Percentiles rank a stretch among this genome's conserved stretches.
Conservation (phyloP, 1,284 basidiomycete genomes). For the Moniliophthora roreri region DNA sequence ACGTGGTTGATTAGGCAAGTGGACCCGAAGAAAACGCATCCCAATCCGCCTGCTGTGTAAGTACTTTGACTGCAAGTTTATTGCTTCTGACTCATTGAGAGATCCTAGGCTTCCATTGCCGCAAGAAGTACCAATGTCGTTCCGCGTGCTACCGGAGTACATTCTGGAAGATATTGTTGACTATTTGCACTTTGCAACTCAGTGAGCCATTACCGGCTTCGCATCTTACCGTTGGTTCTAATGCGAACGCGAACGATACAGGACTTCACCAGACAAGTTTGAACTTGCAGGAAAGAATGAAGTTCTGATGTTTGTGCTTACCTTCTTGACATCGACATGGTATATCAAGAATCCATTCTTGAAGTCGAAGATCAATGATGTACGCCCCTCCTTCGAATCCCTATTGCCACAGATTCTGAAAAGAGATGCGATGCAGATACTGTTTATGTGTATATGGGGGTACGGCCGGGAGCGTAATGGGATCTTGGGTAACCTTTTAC, state of each 20-base stretch:
- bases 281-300: slow-evolving; percentile 84
- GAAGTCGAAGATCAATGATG: slow-evolving; percentile 97
- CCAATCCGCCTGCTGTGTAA: slow-evolving; percentile 66
- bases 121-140: slow-evolving; percentile 79
- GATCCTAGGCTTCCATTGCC: slow-evolving; percentile 77
- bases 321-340: slow-evolving; percentile 92
- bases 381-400: slow-evolving; percentile 27
- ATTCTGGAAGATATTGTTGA: slow-evolving; percentile 94
- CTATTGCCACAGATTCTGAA: neutral
- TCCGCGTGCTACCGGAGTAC: slow-evolving; percentile 93
- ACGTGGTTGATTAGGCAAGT: slow-evolving; percentile 93
- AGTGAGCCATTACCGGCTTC: slow-evolving; percentile 45
- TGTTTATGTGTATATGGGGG: slow-evolving; percentile 82
- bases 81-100: neutral
- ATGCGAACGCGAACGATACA: no score
- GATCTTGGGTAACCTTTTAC: slow-evolving; percentile 80
- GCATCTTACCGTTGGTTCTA: no score
- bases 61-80: slow-evolving; percentile 26
- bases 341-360: slow-evolving; percentile 99
- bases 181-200: slow-evolving; percentile 81
- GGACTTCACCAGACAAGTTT: slow-evolving; percentile 79
- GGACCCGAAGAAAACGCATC: slow-evolving; percentile 85
- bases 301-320: slow-evolving; percentile 87
- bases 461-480: slow-evolving; percentile 78
- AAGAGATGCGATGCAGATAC: slow-evolving; percentile 54